Base-by-base conservation (phyloP, 768 basidiomycete species). In the Boletus eberwhitei region DNA sequence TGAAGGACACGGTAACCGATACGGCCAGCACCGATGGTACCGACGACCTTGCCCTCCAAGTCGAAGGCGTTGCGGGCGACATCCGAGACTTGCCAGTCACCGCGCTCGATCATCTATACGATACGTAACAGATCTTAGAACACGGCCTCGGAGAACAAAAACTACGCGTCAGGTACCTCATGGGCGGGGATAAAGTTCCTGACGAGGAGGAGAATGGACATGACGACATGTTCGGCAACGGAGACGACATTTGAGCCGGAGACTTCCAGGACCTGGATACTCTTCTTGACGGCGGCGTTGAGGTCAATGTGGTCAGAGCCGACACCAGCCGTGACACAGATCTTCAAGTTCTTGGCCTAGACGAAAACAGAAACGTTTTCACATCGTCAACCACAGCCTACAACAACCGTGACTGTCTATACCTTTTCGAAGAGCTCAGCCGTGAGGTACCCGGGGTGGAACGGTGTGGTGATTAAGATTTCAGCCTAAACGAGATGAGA, bases 251-350 rank as follows among this genome's bases (percentile, higher is more conserved):
- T 95, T 22, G 88, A 91, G 36, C 93, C 93, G 31, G 91, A 87
- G 36, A 94, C 88, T 71, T 93, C 91, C 54, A 89, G 76, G 22
- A 92, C 93, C 67, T 91, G 87, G 62, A 94, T 84, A 54, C 79
- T 79, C 62, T 82, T 76, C 67, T 91, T 84, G 59, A 90, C 92
- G 24, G 90, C 88, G 21, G 91, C 88, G 70, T 94, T 87, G 56
- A 96, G 81, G 68, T 95, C 93, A 59, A 93, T 84, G 75, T 90
- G 91, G 74, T 94, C 93, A 19, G 88, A 91, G 12, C 92, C 90
- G 44, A 93, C 91, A 70, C 90, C 91, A 55, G 93, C 93, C 22
- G 93, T 97, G 65, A 95, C 81, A 65, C 88, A 90, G 53, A 95
- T 69, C 74, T 92, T 95, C 57, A 97, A 82, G 62, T 94, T 93